Conservation (phyloP, 768 basidiomycete genomes). For the Leucocoprinus sp. region DNA sequence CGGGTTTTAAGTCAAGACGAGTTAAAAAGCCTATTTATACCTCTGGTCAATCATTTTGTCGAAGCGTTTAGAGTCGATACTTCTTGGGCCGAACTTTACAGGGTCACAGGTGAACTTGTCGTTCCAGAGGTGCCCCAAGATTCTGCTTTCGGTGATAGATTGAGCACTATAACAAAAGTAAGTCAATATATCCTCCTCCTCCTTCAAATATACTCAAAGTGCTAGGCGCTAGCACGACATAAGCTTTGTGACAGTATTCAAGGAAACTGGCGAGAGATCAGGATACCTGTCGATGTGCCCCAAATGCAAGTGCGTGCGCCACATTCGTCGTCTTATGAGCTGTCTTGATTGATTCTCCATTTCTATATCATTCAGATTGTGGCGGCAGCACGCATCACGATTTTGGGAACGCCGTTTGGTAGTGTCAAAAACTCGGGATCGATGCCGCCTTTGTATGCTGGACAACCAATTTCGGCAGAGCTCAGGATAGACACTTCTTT, state of each 20-base stretch:
- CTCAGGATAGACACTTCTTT: slow-evolving; percentile 66
- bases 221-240: slow-evolving; percentile 35
- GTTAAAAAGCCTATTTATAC: slow-evolving; percentile 29
- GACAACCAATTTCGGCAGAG: slow-evolving; percentile 71
- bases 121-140: slow-evolving; percentile 36
- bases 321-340: slow-evolving; percentile 5
- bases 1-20: slow-evolving; percentile 30
- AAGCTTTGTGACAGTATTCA: slow-evolving; percentile 30
- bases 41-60: slow-evolving; percentile 40
- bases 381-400: slow-evolving; percentile 46
- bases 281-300: slow-evolving; percentile 83
- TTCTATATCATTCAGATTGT: slow-evolving; percentile 46
- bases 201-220: too few species aligned
- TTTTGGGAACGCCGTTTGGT: slow-evolving; percentile 39
- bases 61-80: slow-evolving; percentile 55
- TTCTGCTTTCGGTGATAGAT: slow-evolving; percentile 21
- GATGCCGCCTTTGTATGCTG: slow-evolving; percentile 61
- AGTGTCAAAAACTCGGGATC: slow-evolving; percentile 18
- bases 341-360: slow-evolving; percentile 6
- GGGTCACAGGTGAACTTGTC: slow-evolving; percentile 59
- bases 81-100: slow-evolving; percentile 63
- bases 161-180: slow-evolving; percentile 27
- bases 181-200: neutral
- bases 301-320: slow-evolving; percentile 58
- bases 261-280: slow-evolving; percentile 64